Evolutionary conservation across 2,329 filamentous ascomycete species (phyloP).

Genomic region (Calonectria pteridis): DNA sequence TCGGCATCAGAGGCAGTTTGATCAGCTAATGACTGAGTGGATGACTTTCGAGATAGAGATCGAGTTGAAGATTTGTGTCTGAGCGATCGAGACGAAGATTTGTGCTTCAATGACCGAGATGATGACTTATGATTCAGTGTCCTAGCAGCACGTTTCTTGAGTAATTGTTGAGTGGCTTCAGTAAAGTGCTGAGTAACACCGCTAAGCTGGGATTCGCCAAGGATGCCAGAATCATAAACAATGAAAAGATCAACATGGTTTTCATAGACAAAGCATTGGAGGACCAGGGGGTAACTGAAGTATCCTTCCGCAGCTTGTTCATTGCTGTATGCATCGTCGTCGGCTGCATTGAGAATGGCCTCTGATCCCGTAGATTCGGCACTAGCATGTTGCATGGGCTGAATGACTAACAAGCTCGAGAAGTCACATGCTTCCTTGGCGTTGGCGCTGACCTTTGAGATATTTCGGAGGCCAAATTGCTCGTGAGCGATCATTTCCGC

Average conservation of each 20-base stretch:
- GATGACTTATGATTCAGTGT: neutral
- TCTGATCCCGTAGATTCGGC: neutral
- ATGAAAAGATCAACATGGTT: conserved; percentile 2
- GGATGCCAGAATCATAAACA: conserved; percentile 1
- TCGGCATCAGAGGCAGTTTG: neutral
- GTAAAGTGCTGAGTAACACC: conserved; percentile 9
- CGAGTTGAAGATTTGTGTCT: neutral
- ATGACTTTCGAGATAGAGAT: neutral
- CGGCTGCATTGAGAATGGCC: conserved; percentile 22
- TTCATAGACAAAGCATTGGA: neutral
- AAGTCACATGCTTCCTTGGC: conserved; percentile 15
- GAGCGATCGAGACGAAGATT: neutral
- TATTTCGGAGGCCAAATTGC: conserved; percentile 32
- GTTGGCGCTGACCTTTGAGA: conserved; percentile 28
- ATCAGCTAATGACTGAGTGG: neutral
- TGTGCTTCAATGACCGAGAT: neutral
- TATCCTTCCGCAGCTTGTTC: conserved; percentile 4
- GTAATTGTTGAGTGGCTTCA: neutral
- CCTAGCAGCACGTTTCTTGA: neutral
- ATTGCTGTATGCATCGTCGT: neutral
- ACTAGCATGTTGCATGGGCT: conserved; percentile 15
- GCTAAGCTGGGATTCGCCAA: neutral
- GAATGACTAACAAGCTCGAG: conserved; percentile 24
- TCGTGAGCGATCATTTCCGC: conserved; percentile 29
- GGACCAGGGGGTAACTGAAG: conserved; percentile 10